Conservation (phyloP, 768 basidiomycete genomes). For the Coprinopsis marcescibilis region DNA sequence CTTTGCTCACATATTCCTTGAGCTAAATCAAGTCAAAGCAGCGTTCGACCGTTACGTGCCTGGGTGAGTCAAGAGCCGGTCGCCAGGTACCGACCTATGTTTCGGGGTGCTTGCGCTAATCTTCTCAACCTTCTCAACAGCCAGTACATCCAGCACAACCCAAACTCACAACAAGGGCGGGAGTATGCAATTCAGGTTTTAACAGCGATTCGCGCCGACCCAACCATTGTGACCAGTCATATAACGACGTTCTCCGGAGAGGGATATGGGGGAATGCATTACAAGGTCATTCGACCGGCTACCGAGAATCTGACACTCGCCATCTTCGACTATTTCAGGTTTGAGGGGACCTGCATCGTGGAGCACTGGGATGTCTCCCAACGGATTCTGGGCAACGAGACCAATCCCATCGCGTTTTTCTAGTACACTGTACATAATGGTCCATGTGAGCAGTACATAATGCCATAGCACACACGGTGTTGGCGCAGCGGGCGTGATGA, state of each 20-base stretch:
- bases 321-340: conserved; percentile 1
- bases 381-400: not conserved
- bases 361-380: not conserved
- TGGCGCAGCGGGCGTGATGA: too few relatives aligned
- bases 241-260: conserved; percentile 1
- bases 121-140: not conserved
- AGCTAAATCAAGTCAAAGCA: not conserved
- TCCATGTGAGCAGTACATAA: too few relatives aligned
- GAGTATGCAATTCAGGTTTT: conserved; percentile 1
- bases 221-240: not conserved
- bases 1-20: conserved; percentile 5
- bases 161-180: conserved; percentile 4
- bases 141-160: conserved; percentile 8
- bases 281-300: not conserved
- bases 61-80: conserved; percentile 4
- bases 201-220: not conserved
- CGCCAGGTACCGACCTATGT: too few relatives aligned
- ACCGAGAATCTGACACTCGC: not conserved
- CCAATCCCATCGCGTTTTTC: not conserved
- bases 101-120: too few relatives aligned
- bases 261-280: conserved; percentile 4
- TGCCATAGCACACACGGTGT: too few relatives aligned
- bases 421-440: too few relatives aligned
- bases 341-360: not conserved
- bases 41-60: conserved; percentile 7